These are phyloP conservation scores for Alternaria sp. DNA, from an alignment of 2,329 filamentous ascomycete genomes.

Conservation along the genomic window DNA sequence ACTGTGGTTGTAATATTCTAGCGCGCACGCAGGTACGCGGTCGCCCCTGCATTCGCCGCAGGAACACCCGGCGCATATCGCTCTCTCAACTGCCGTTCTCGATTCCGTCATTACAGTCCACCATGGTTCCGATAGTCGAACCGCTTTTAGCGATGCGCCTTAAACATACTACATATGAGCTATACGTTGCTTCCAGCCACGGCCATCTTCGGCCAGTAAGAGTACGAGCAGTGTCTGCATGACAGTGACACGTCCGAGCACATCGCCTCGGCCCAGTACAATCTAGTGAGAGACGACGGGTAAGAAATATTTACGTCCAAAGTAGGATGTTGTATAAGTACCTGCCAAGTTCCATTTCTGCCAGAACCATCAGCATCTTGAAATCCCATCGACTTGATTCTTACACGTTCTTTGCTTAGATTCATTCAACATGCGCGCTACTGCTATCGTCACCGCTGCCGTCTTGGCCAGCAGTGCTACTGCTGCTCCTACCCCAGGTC, in stretches of 20 bases:
- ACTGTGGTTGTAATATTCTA: not conserved
- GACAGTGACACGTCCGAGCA: too few relatives aligned
- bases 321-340: not conserved
- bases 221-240: too few relatives aligned
- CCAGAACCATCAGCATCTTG: too few relatives aligned
- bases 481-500: not conserved
- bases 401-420: too few relatives aligned
- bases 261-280: too few relatives aligned
- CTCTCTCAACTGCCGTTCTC: not conserved
- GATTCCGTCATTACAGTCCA: not conserved
- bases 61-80: not conserved
- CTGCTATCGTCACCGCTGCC: not conserved
- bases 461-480: not conserved
- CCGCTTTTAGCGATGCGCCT: too few relatives aligned
- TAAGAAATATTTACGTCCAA: not conserved
- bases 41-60: not conserved
- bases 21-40: not conserved
- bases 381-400: too few relatives aligned
- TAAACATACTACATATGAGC: too few relatives aligned
- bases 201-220: too few relatives aligned
- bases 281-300: not conserved
- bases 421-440: not conserved
- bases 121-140: too few relatives aligned
- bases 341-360: not conserved
- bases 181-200: too few relatives aligned